Evolutionary conservation across 2,329 filamentous ascomycete genomes (phyloP).

Genomic region (Tolypocladium guangdongense): DNA sequence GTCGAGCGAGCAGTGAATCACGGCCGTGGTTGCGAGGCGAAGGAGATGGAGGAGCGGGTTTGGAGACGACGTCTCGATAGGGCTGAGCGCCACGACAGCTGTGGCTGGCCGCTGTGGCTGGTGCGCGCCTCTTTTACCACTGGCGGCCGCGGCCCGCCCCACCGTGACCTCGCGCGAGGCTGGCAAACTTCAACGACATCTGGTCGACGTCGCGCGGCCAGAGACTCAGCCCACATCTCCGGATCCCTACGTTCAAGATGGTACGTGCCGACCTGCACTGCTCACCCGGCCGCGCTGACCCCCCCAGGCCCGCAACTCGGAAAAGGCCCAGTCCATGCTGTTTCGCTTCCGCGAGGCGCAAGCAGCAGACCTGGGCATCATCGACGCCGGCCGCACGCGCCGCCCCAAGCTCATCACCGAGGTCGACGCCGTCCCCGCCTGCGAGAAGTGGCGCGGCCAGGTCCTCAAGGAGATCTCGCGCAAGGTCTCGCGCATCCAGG

Average conservation of each 20-base stretch:
- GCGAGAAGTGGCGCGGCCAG: constrained; percentile 97
- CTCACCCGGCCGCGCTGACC: not conserved
- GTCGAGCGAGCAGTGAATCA: not conserved
- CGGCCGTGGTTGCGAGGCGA: not conserved
- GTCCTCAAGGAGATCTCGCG: constrained; percentile 94
- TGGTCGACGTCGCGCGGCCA: not conserved
- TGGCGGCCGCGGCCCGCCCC: not conserved
- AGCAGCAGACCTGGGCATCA: constrained; percentile 89
- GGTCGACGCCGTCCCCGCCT: constrained; percentile 70
- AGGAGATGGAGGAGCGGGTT: not conserved
- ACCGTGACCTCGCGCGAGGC: not conserved
- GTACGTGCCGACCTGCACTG: not conserved
- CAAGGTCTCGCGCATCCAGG: constrained; percentile 94
- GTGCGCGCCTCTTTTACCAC: not conserved
- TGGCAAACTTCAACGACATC: not conserved
- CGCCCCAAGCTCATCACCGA: constrained; percentile 87
- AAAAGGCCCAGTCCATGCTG: constrained; percentile 99
- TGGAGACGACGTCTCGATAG: not conserved
- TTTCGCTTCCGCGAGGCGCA: constrained; percentile 98
- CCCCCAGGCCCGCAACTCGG: constrained; percentile 80
- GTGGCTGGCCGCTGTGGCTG: not conserved
- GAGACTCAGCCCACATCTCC: not conserved
- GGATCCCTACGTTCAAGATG: not conserved
- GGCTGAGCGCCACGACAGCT: not conserved
- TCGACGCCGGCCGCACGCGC: constrained; percentile 81